Conservation (phyloP, 345 rosid species). For the Draba incana region DNA sequence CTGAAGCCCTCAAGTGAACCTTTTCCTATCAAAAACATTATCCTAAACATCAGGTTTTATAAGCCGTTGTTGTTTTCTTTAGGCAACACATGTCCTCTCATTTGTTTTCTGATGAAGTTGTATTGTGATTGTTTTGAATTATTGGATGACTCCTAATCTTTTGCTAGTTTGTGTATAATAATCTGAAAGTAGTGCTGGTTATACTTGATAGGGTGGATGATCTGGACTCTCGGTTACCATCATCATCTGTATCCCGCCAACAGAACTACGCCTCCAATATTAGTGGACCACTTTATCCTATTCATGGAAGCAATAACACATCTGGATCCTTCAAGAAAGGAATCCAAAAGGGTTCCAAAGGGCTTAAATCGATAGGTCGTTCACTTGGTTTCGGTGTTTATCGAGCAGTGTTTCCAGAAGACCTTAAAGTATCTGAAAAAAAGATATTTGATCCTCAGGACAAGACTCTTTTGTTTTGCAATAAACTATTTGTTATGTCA, state of each 20-base stretch:
- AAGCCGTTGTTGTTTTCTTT: neutral
- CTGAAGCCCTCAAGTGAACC: neutral
- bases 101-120: neutral
- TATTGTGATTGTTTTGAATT: neutral
- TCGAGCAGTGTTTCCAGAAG: slow-evolving; percentile 94
- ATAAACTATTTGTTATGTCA: slow-evolving; percentile 68
- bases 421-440: slow-evolving; percentile 82
- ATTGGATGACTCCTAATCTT: neutral
- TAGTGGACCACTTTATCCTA: slow-evolving; percentile 60
- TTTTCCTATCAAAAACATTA: neutral
- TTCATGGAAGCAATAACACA: slow-evolving; percentile 51
- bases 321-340: slow-evolving; percentile 81
- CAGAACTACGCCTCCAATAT: slow-evolving; percentile 62
- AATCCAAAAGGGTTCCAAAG: slow-evolving; percentile 84
- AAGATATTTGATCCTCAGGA: slow-evolving; percentile 95
- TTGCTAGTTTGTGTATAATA: slow-evolving; percentile 4
- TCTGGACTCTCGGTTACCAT: slow-evolving; percentile 77
- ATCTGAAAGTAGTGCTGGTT: slow-evolving; percentile 19
- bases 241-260: slow-evolving; percentile 64
- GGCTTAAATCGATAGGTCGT: slow-evolving; percentile 91
- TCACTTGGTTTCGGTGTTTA: slow-evolving; percentile 91
- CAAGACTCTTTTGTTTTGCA: slow-evolving; percentile 77
- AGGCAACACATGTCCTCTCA: neutral
- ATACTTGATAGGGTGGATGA: slow-evolving; percentile 69
- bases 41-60: neutral